Conservation (phyloP, 164 flowering plant genomes). For the Nelumbo lutea region DNA sequence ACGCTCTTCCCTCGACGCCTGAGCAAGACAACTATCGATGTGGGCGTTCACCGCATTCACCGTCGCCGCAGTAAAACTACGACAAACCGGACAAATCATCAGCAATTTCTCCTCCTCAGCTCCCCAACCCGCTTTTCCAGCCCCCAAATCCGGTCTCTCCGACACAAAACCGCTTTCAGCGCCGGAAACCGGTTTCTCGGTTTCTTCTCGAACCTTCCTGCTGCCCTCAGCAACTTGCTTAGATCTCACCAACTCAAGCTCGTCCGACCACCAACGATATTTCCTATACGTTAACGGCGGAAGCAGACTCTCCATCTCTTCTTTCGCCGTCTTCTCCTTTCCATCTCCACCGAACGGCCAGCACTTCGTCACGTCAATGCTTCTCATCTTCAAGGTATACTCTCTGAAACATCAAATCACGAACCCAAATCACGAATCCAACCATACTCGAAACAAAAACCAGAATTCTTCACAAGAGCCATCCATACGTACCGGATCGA, state of each 20-base stretch:
- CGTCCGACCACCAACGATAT: constrained; percentile 55
- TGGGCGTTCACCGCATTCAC: constrained; percentile 37
- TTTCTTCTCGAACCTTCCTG: background rate
- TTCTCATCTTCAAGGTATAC: constrained; percentile 49
- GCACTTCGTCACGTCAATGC: constrained; percentile 37
- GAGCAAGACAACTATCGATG: constrained; percentile 28
- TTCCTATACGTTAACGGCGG: constrained; percentile 49
- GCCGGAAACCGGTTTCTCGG: background rate
- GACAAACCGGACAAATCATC: constrained; percentile 43
- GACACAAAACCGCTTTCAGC: background rate
- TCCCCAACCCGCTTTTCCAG: constrained; percentile 2
- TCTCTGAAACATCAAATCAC: constrained; percentile 29
- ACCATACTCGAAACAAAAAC: background rate
- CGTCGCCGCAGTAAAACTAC: constrained; percentile 27
- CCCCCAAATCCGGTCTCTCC: background rate
- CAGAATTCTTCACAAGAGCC: background rate
- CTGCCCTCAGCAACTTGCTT: background rate
- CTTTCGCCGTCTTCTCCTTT: constrained; percentile 4
- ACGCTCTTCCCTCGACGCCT: constrained; percentile 19
- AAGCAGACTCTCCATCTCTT: constrained; percentile 18
- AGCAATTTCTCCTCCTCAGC: constrained; percentile 14
- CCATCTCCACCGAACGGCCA: constrained; percentile 47
- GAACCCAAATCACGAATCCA: background rate
- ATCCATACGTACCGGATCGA: constrained; percentile 43
- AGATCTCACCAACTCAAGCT: constrained; percentile 21